Evolutionary conservation across 2,329 filamentous ascomycete genomes (phyloP), one percentile per base, ranked within the genome.

Genomic region (Fusarium piperis): DNA sequence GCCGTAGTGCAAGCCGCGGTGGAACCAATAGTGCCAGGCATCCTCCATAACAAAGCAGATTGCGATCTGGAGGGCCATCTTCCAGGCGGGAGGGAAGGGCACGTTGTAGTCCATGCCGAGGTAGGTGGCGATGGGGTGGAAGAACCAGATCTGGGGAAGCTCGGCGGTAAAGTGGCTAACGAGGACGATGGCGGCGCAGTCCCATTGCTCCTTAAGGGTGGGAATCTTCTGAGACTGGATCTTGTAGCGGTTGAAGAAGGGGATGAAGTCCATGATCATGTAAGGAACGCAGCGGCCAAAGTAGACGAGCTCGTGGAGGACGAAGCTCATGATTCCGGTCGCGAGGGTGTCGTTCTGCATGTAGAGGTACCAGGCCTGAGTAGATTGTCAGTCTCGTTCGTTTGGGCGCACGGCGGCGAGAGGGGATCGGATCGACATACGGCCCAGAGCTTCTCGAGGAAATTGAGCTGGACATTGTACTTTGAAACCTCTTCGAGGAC

Each of bases 261-360:
- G 93, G 66, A 98, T 93, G 75, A 86, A 86, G 82, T 97, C 95
- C 83, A 98, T 93, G 69, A 99, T 91, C 76, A 98, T 93, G 90
- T 94, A 99, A 2, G 96, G 96, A 66, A 98, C 80, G 77, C 86
- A 93, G 74, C 96, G 91, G 76, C 96, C 96, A 79, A 98, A 99
- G 87, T 99, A 99, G 78, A 99, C 89, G 41, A 90, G 62, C 83
- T 99, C 96, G 86, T 99, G 96, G 90, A 98, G 94, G 75, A 92
- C 84, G 82, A 99, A 99, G 78, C 94, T 97, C 93, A 98, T 92
- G 85, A 99, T 96, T 68, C 96, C 96, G 4, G 96, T 99, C 66
- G 96, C 96, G 70, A 99, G 91, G 61, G 93, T 92, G 84, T 99
- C 96, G 82, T 99, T 99, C 82, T 97, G 94, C 92, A 98, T 97